Evolutionary conservation across 306 rosid species (phyloP).

Genomic region (Alnus glutinosa): DNA sequence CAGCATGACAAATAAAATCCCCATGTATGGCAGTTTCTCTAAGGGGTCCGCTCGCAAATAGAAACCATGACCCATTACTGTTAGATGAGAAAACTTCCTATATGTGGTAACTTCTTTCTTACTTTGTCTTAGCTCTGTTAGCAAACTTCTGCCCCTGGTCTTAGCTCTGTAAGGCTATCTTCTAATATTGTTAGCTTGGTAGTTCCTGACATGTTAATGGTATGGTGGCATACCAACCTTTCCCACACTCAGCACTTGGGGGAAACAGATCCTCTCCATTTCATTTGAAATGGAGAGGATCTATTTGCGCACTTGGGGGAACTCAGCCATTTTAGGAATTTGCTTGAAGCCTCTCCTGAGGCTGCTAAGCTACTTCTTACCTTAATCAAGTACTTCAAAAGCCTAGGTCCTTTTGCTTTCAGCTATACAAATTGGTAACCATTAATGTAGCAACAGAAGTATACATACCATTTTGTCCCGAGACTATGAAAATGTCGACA

Average conservation of each 20-base stretch:
- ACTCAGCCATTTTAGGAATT: not conserved
- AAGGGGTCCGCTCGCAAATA: not conserved
- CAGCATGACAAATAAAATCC: not conserved
- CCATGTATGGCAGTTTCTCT: not conserved
- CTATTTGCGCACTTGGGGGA: not conserved
- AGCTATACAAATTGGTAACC: slow-evolving; percentile 2
- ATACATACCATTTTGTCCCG: slow-evolving; percentile 79
- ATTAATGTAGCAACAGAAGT: slow-evolving; percentile 10
- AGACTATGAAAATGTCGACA: slow-evolving; percentile 67
- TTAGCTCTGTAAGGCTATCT: not conserved
- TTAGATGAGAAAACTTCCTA: not conserved
- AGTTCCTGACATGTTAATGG: not conserved
- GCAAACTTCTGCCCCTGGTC: not conserved
- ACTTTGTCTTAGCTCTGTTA: not conserved
- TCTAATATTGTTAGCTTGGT: not conserved
- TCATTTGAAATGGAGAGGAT: no score
- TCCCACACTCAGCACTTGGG: not conserved
- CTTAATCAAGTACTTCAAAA: not conserved
- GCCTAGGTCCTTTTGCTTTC: not conserved
- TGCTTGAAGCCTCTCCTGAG: not conserved
- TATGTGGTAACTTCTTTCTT: not conserved
- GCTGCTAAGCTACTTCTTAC: not conserved
- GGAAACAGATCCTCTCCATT: not conserved
- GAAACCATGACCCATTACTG: not conserved
- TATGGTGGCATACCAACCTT: not conserved